Conservation (phyloP, 2,329 filamentous ascomycete genomes). For the Purpureocillium takamizusanense region DNA sequence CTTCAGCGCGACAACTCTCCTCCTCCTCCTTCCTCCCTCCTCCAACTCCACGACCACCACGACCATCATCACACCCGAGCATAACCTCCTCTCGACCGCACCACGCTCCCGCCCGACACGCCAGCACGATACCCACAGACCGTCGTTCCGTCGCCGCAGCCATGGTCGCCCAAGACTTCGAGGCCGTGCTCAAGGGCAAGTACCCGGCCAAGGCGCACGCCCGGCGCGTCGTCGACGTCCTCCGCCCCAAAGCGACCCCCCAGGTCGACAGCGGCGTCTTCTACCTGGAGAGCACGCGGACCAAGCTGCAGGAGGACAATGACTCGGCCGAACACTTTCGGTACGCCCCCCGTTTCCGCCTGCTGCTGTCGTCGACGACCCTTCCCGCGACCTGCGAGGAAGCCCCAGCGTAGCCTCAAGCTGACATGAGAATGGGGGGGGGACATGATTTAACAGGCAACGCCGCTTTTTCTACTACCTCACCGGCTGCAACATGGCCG, state of each 20-base stretch:
- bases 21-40: too few species aligned
- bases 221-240: constrained; percentile 69
- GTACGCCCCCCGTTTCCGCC: constrained; percentile 29
- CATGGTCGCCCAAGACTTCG: constrained; percentile 34
- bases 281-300: constrained; percentile 81
- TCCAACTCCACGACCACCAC: too few species aligned
- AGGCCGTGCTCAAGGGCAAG: constrained; percentile 49
- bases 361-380: background rate
- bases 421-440: too few species aligned
- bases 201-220: constrained; percentile 85
- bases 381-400: too few species aligned
- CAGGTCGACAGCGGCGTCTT: constrained; percentile 60
- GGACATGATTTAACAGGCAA: too few species aligned
- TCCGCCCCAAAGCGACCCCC: constrained; percentile 58
- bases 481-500: constrained; percentile 71
- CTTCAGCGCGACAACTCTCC: too few species aligned
- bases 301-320: constrained; percentile 78
- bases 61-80: too few species aligned
- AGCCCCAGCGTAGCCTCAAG: background rate
- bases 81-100: too few species aligned
- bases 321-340: constrained; percentile 76
- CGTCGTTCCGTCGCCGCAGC: constrained; percentile 3
- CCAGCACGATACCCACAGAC: background rate
- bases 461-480: constrained; percentile 93
- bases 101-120: too few species aligned